These are phyloP conservation scores for Massarina eburnea DNA, from an alignment of 2,329 filamentous ascomycete genomes.

Conservation along the genomic window DNA sequence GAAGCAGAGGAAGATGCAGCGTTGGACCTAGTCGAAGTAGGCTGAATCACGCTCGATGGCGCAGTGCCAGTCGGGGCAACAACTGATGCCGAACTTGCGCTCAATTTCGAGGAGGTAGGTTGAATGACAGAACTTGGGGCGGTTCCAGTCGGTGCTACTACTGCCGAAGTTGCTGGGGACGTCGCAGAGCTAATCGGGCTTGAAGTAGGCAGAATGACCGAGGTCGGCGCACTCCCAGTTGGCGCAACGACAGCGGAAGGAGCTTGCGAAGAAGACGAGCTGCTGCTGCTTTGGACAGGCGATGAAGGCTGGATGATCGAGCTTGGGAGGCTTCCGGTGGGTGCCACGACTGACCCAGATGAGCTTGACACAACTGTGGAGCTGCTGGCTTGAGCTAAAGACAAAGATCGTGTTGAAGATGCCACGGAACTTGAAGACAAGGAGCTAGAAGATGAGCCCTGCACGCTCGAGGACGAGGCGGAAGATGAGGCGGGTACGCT, in stretches of 20 bases:
- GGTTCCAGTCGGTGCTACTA: not conserved
- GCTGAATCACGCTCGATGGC: slow-evolving; percentile 8
- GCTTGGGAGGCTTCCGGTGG: slow-evolving; percentile 4
- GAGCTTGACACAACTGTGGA: slow-evolving; percentile 1
- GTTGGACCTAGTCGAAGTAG: slow-evolving; percentile 1
- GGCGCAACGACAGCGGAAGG: not conserved
- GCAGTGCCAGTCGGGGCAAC: slow-evolving; percentile 8
- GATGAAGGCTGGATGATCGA: slow-evolving; percentile 5
- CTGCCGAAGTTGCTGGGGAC: not conserved
- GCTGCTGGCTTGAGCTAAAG: not conserved
- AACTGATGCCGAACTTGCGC: not conserved
- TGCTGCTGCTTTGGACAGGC: not conserved
- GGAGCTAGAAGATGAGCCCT: not conserved
- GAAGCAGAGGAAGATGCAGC: slow-evolving; percentile 2
- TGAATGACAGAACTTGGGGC: not conserved
- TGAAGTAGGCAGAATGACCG: slow-evolving; percentile 1
- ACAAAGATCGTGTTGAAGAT: not conserved
- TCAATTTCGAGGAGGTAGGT: not conserved
- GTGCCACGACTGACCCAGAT: not conserved
- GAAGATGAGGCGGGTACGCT: slow-evolving; percentile 5
- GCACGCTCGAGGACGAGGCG: not conserved
- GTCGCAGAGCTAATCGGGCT: not conserved
- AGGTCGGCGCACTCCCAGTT: slow-evolving; percentile 2
- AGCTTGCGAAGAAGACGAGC: not conserved
- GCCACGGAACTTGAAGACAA: not conserved